A percentile compares a stretch with the other conserved stretches of the same genome.
These are phyloP conservation scores for Eucalyptus tenuipes DNA, from an alignment of 345 rosid genomes.

Conservation along the genomic window DNA sequence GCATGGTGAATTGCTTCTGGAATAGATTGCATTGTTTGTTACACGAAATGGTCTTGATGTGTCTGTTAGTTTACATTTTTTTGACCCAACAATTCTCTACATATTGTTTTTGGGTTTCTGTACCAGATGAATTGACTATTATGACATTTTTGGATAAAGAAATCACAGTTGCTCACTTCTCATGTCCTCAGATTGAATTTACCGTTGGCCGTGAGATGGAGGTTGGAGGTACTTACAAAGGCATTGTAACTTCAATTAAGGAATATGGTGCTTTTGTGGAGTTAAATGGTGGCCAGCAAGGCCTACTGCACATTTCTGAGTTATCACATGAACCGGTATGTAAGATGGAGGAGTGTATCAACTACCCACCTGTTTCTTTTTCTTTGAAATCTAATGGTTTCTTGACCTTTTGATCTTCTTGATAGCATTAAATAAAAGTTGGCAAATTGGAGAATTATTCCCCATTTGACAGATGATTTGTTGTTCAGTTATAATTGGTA, in stretches of 20 bases:
- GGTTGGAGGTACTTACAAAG: conserved; percentile 81
- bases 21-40: not conserved
- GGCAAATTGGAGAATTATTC: not conserved
- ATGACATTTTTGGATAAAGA: not conserved
- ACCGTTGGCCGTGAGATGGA: conserved; percentile 79
- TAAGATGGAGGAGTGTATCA: not conserved
- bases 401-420: not conserved
- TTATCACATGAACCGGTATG: conserved; percentile 85
- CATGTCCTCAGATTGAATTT: conserved; percentile 49
- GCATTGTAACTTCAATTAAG: conserved; percentile 75
- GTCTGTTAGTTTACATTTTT: not conserved
- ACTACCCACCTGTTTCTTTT: not conserved
- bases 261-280: conserved; percentile 98
- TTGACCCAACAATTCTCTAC: not conserved
- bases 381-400: not conserved
- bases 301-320: conserved; percentile 88
- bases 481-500: not conserved
- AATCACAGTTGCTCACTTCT: not conserved
- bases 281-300: conserved; percentile 94
- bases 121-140: not conserved
- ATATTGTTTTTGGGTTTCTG: not conserved
- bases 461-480: not conserved
- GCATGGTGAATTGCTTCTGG: not conserved
- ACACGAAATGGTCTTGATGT: not conserved
- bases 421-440: not conserved